phyloP scores from a whole-genome alignment of 805 yeast genomes.

The Candida arabinofermentans region DNA sequence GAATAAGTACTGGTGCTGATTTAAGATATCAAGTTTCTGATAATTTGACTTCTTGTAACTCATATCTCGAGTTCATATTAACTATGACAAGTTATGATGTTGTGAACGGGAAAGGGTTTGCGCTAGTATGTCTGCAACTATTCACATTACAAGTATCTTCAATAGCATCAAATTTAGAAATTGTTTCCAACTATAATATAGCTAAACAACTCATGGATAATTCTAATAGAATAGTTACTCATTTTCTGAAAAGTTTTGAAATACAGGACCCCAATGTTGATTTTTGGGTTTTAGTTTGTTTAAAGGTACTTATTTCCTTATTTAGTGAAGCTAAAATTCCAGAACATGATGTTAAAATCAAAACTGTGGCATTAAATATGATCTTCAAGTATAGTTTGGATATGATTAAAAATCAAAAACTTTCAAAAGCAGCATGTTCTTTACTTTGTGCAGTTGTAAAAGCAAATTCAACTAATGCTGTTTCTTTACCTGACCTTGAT shows the following conservation, averaged over 20 bases:
- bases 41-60: constrained; percentile 22
- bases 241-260: constrained; percentile 18
- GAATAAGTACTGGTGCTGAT: constrained; percentile 20
- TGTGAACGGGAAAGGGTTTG: constrained; percentile 12
- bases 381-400: constrained; percentile 35
- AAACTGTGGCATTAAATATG: constrained; percentile 18
- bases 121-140: constrained; percentile 28
- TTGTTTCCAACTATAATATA: background rate
- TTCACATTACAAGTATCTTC: constrained; percentile 23
- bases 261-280: constrained; percentile 9
- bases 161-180: constrained; percentile 4
- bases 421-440: constrained; percentile 31
- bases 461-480: constrained; percentile 1
- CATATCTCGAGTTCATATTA: constrained; percentile 28
- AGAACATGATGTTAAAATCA: background rate
- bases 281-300: constrained; percentile 13
- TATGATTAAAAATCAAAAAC: constrained; percentile 30
- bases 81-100: constrained; percentile 8
- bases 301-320: constrained; percentile 6
- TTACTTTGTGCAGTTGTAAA: constrained; percentile 21
- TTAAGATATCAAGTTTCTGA: constrained; percentile 16
- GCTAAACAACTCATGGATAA: constrained; percentile 1
- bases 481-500: constrained; percentile 29
- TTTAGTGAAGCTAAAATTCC: background rate
- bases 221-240: constrained; percentile 4